phyloP scores from a whole-genome alignment of 179 eudicot genomes.

The Silene noctiflora region DNA sequence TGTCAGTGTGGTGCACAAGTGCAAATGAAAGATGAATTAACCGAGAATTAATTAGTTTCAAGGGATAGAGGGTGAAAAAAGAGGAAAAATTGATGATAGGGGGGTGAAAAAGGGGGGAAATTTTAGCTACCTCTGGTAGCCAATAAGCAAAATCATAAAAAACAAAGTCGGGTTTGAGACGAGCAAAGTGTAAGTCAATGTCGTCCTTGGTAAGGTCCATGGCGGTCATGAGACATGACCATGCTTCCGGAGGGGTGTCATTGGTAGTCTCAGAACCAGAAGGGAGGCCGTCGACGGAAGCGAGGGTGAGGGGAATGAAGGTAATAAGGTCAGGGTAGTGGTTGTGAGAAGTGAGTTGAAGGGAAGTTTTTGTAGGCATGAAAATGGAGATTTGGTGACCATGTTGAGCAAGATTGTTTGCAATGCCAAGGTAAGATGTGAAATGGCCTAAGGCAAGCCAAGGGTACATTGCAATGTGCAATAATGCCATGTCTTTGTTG shows the following conservation, averaged over 20 bases:
- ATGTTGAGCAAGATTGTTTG: conserved; percentile 44
- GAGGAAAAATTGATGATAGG: too few relatives aligned
- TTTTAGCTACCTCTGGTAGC: conserved; percentile 35
- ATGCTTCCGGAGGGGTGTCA: conserved; percentile 21
- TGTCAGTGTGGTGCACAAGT: too few relatives aligned
- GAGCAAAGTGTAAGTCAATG: conserved; percentile 21
- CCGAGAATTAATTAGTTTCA: too few relatives aligned
- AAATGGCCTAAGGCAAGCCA: conserved; percentile 52
- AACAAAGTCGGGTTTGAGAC: conserved; percentile 30
- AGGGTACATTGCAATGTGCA: conserved; percentile 46
- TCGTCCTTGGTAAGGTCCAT: conserved; percentile 34
- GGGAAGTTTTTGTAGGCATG: conserved; percentile 32
- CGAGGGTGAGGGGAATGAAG: conserved; percentile 35
- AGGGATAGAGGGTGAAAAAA: too few relatives aligned
- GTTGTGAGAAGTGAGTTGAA: conserved; percentile 29
- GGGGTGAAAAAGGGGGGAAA: too few relatives aligned
- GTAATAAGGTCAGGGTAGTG: conserved; percentile 43
- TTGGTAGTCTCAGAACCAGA: conserved; percentile 39
- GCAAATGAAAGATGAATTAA: too few relatives aligned
- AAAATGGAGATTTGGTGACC: conserved; percentile 40
- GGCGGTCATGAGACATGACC: conserved; percentile 30
- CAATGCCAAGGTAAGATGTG: conserved; percentile 32
- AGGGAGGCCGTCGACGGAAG: conserved; percentile 42
- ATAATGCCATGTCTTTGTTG: neutral
- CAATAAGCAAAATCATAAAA: conserved; percentile 37